A percentile compares a stretch with the other conserved stretches of the same genome.
Evolutionary conservation across 2,329 filamentous ascomycete species (phyloP).

Genomic region (Clonostachys sp.): DNA sequence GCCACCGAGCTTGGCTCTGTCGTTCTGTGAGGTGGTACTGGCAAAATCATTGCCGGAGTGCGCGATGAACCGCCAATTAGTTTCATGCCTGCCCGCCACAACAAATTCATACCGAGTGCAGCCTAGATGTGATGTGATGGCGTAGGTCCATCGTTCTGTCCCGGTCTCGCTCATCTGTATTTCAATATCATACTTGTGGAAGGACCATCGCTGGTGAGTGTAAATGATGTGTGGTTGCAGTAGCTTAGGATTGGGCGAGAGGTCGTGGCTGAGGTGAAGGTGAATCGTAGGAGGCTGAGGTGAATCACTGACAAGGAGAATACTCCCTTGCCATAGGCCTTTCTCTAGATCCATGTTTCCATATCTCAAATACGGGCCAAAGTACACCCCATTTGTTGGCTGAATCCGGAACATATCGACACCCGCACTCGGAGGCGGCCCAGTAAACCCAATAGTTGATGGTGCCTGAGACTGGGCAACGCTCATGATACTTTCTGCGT

Average conservation of each 20-base stretch:
- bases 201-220: conserved; percentile 89
- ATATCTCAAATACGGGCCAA: conserved; percentile 92
- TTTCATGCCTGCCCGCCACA: conserved; percentile 84
- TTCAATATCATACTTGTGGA: conserved; percentile 92
- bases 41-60: conserved; percentile 97
- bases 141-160: conserved; percentile 92
- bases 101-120: conserved; percentile 98
- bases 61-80: conserved; percentile 91
- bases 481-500: conserved; percentile 81
- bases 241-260: conserved; percentile 90
- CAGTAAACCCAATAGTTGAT: conserved; percentile 76
- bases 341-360: conserved; percentile 95
- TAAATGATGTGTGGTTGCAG: conserved; percentile 77
- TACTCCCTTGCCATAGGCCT: conserved; percentile 88
- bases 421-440: conserved; percentile 82
- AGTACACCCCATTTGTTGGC: conserved; percentile 95
- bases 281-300: conserved; percentile 94
- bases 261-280: conserved; percentile 81
- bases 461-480: conserved; percentile 71
- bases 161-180: conserved; percentile 81
- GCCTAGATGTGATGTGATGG: conserved; percentile 91
- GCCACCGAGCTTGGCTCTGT: conserved; percentile 80
- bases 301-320: conserved; percentile 86
- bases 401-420: conserved; percentile 92
- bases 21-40: conserved; percentile 78